phyloP scores from a whole-genome alignment of 176 grass and related monocot genomes.

The Carex parvula region DNA sequence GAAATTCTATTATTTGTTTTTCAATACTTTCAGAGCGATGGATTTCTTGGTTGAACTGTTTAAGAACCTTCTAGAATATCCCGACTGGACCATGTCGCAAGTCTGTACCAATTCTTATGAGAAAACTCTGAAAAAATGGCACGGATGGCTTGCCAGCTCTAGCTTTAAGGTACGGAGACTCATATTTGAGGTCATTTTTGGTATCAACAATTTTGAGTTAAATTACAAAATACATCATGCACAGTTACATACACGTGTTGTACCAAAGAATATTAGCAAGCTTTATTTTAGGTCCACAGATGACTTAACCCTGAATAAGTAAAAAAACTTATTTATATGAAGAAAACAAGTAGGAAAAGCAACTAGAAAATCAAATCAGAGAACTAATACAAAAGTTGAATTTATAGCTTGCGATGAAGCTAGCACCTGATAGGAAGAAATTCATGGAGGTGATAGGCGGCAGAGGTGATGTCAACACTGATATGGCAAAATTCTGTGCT shows the following conservation, averaged over 20 bases:
- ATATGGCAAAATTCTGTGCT: conserved; percentile 88
- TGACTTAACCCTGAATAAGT: neutral
- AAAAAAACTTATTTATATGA: neutral
- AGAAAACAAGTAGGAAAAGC: neutral
- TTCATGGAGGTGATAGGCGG: conserved; percentile 91
- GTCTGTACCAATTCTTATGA: conserved; percentile 83
- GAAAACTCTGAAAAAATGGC: conserved; percentile 97
- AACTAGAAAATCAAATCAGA: neutral
- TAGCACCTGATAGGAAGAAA: conserved; percentile 84
- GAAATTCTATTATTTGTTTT: conserved; percentile 18
- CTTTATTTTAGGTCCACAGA: conserved; percentile 1
- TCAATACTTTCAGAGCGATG: conserved; percentile 59
- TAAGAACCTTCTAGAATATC: conserved; percentile 77
- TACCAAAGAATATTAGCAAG: neutral
- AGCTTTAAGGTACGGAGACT: conserved; percentile 63
- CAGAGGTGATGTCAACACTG: conserved; percentile 74
- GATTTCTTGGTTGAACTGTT: conserved; percentile 94
- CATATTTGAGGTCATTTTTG: conserved; percentile 9
- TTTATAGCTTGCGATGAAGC: conserved; percentile 82
- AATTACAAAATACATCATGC: neutral
- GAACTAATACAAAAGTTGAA: neutral
- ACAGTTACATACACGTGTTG: neutral
- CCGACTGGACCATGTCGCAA: conserved; percentile 81
- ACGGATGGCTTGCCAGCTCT: conserved; percentile 94
- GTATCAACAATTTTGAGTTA: conserved; percentile 4